A percentile compares a stretch with the other conserved stretches of the same genome.
These are phyloP conservation scores for Canariomyces notabilis DNA, from an alignment of 2,329 filamentous ascomycete genomes.

Conservation along the genomic window DNA sequence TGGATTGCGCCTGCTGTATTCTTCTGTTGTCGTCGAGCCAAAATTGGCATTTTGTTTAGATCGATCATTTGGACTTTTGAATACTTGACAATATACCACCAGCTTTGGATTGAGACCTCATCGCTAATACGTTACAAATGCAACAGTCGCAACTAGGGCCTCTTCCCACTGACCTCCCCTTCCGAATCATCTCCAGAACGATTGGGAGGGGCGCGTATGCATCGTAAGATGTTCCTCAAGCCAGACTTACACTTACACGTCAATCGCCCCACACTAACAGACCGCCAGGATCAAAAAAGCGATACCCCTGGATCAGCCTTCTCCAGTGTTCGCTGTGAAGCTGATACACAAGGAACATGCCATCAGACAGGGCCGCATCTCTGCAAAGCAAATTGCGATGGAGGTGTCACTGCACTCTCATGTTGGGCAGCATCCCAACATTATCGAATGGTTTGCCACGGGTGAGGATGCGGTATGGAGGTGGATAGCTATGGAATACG, in stretches of 20 bases:
- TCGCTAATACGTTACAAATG: conserved; percentile 35
- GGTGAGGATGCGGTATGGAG: conserved; percentile 84
- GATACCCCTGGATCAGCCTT: conserved; percentile 61
- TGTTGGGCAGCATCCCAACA: conserved; percentile 83
- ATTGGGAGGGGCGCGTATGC: conserved; percentile 97
- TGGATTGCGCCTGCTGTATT: neutral
- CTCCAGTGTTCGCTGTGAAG: conserved; percentile 91
- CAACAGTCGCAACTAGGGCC: conserved; percentile 84
- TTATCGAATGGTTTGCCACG: conserved; percentile 86
- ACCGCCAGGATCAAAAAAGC: conserved; percentile 81
- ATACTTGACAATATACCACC: neutral
- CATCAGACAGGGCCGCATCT: conserved; percentile 79
- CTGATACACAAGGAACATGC: conserved; percentile 98
- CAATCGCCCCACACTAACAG: conserved; percentile 20
- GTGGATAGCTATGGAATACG: conserved; percentile 98
- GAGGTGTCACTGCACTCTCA: conserved; percentile 87
- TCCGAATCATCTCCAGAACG: conserved; percentile 91
- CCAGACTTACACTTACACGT: conserved; percentile 12
- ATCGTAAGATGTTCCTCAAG: conserved; percentile 57
- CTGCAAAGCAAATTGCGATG: conserved; percentile 82
- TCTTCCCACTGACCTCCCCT: conserved; percentile 78
- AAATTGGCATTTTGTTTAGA: conserved; percentile 1
- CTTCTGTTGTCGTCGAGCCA: neutral
- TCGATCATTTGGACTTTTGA: neutral
- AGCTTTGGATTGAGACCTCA: conserved; percentile 3